Evolutionary conservation across 495 filamentous ascomycete genomes (phyloP), one percentile per base, ranked within the genome.

Genomic region (Neurospora sp.): DNA sequence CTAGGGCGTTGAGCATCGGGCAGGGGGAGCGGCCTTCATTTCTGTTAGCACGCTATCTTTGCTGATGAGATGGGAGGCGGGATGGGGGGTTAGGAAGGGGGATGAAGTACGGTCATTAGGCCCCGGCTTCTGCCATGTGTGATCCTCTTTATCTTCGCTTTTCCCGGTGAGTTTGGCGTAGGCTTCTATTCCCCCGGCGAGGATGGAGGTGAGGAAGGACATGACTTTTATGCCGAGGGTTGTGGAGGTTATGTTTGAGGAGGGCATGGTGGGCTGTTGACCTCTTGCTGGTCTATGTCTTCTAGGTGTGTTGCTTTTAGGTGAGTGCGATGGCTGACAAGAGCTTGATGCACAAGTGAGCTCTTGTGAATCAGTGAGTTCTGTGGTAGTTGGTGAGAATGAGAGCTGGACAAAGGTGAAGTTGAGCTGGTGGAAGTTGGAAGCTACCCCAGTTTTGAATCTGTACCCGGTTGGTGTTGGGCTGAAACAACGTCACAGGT

Each of bases 1-100:
- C 88, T 44, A 89, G 81, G 16, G 85, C 81, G 75, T 90, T 89
- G 27, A 90, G 78, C 72, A 85, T 86, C 0, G 88, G 88, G 72
- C 88, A 86, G 69, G 86, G 79, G 73, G 81, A 78, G 59, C 85
- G 74, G 46, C 44, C 77, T 54, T 54, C 14, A 6, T 1, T 40
- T 38, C 38, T 66, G 70, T 48, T 5, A 37, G 39, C 6, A 48
- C 12, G n/a, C 4, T 69, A 44, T 38, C 5, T 35, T 46, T 70
- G 40, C 0, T 44, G 20, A 38, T n/a, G 7, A 35, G 4, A 23
- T 44, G 11, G 73, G 41, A 11, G 23, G 23, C 23, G 11, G 3
- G 46, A 27, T 12, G 3, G 39, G 39, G n/a, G 6, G n/a, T n/a
- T n/a, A n/a, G 23, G 39, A 35, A 9, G 23, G 31, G 31, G 3